Conservation (phyloP, 1,284 basidiomycete species). For the Pyrrhoderma noxium region DNA sequence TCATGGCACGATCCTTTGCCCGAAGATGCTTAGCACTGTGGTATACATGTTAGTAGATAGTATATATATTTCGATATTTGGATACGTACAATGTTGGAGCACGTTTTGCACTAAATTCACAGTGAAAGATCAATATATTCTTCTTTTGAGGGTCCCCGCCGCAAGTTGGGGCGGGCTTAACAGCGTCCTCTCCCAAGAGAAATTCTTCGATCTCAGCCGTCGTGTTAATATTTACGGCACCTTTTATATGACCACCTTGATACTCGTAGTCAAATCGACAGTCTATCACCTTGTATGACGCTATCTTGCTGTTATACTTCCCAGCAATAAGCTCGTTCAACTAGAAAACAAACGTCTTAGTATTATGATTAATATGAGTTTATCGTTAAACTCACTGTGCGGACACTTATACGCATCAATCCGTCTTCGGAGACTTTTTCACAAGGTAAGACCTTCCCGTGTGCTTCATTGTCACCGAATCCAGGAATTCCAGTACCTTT, state of each 20-base stretch:
- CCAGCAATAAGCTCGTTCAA: slow-evolving; percentile 73
- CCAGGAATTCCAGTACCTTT: slow-evolving; percentile 54
- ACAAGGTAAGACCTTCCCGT: slow-evolving; percentile 92
- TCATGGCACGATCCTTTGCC: slow-evolving; percentile 82
- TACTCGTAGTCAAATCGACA: slow-evolving; percentile 99
- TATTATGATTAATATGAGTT: slow-evolving; percentile 2
- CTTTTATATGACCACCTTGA: slow-evolving; percentile 86
- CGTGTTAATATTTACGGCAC: slow-evolving; percentile 91
- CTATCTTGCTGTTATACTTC: slow-evolving; percentile 55
- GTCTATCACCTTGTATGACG: slow-evolving; percentile 79
- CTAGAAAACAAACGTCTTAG: slow-evolving; percentile 32
- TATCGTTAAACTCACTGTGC: slow-evolving; percentile 55
- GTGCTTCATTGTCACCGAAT: slow-evolving; percentile 88
- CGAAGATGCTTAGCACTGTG: slow-evolving; percentile 85
- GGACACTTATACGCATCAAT: slow-evolving; percentile 79
- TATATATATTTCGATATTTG: neutral
- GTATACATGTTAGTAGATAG: neutral
- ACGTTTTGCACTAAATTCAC: slow-evolving; percentile 93
- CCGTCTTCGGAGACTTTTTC: slow-evolving; percentile 92
- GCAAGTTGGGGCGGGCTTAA: slow-evolving; percentile 68
- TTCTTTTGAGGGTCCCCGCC: slow-evolving; percentile 75
- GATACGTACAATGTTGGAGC: slow-evolving; percentile 86
- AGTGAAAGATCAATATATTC: slow-evolving; percentile 92
- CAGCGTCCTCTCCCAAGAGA: slow-evolving; percentile 52
- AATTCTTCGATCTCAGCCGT: slow-evolving; percentile 75